These are phyloP conservation scores for Gossypium turneri DNA, from an alignment of 345 rosid genomes.

Conservation along the genomic window DNA sequence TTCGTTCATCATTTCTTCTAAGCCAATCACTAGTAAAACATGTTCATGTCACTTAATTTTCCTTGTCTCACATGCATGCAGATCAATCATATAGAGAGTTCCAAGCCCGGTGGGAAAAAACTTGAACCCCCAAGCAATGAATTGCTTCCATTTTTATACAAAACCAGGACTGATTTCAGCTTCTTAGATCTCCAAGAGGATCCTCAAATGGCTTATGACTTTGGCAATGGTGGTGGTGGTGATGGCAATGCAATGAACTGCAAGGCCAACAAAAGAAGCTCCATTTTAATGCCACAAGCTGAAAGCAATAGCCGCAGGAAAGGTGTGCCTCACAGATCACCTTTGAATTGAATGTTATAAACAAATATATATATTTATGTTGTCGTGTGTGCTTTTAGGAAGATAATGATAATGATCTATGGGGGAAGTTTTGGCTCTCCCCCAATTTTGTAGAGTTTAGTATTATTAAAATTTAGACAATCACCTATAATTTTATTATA, in stretches of 20 bases:
- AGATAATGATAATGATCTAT: background rate
- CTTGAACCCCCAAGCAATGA: constrained; percentile 23
- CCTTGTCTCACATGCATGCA: background rate
- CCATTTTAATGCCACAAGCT: constrained; percentile 22
- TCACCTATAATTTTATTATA: background rate
- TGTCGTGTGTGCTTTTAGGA: background rate
- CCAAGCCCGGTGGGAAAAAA: background rate
- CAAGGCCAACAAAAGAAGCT: constrained; percentile 23
- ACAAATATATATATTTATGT: background rate
- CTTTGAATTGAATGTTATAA: constrained; percentile 34
- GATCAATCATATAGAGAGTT: constrained; percentile 16
- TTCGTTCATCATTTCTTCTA: too few species aligned
- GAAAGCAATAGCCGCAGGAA: constrained; percentile 40
- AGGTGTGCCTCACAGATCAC: constrained; percentile 55
- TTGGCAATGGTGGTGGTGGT: background rate
- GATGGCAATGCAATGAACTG: background rate
- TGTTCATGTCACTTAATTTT: background rate
- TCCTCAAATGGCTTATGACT: constrained; percentile 8
- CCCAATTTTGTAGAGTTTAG: constrained; percentile 5
- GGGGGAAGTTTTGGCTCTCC: constrained; percentile 11
- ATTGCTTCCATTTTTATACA: constrained; percentile 27
- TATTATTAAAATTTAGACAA: background rate
- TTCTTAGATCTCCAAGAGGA: constrained; percentile 10
- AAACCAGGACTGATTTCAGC: background rate
- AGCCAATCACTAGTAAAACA: background rate